Evolutionary conservation across 768 basidiomycete species (phyloP).

Genomic region (Sutorius australiensis): DNA sequence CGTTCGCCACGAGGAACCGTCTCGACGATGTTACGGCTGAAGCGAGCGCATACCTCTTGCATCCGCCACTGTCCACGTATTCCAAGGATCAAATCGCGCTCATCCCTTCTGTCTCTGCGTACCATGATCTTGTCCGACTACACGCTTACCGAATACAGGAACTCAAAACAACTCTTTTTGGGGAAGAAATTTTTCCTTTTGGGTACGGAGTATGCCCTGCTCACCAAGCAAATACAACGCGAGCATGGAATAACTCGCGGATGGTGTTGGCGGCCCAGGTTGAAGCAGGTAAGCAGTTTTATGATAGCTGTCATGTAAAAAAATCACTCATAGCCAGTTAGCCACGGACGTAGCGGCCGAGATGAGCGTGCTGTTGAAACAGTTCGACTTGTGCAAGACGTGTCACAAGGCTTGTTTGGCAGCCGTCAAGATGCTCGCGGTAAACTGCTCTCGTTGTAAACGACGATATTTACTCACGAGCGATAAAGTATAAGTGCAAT

Average conservation of each 20-base stretch:
- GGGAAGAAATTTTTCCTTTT: slow-evolving; percentile 68
- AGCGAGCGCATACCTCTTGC: slow-evolving; percentile 55
- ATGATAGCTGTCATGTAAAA: neutral
- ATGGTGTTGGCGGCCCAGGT: slow-evolving; percentile 43
- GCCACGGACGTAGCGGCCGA: slow-evolving; percentile 66
- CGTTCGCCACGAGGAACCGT: slow-evolving; percentile 44
- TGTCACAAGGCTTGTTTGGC: slow-evolving; percentile 61
- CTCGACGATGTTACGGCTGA: slow-evolving; percentile 48
- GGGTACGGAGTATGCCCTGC: slow-evolving; percentile 61
- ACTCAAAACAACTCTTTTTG: slow-evolving; percentile 48
- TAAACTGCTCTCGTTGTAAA: slow-evolving; percentile 30
- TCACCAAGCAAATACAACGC: slow-evolving; percentile 44
- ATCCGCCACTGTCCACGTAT: slow-evolving; percentile 54
- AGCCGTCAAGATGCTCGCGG: slow-evolving; percentile 66
- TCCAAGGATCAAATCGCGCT: slow-evolving; percentile 44
- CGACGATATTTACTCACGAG: slow-evolving; percentile 4
- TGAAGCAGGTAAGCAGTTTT: slow-evolving; percentile 44
- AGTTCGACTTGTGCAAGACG: slow-evolving; percentile 44
- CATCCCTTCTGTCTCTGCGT: slow-evolving; percentile 57
- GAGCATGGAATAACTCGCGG: slow-evolving; percentile 52
- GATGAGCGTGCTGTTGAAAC: slow-evolving; percentile 52
- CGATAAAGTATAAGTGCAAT: slow-evolving; percentile 58
- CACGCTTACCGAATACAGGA: slow-evolving; percentile 55
- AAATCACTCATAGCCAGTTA: slow-evolving; percentile 23
- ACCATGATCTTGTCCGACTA: slow-evolving; percentile 59